Conservation (phyloP, 192 early-diverging fungal genomes). For the Phycomyces nitens region DNA sequence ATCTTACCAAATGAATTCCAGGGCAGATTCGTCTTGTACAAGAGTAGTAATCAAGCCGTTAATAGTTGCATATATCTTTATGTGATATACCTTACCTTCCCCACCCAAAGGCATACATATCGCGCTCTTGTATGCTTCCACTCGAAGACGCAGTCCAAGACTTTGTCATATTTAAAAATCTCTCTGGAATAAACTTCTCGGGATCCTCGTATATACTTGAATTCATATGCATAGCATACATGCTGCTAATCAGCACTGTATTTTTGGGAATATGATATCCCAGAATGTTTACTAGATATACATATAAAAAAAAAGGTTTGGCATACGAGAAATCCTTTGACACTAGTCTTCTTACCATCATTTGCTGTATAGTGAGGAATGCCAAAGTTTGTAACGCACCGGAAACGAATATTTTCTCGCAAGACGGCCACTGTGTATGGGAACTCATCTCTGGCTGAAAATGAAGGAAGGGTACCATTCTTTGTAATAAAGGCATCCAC, state of each 20-base stretch:
- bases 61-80: not conserved
- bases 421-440: conserved; percentile 19
- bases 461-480: not conserved
- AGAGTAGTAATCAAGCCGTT: not conserved
- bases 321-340: too few relatives aligned
- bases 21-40: not conserved
- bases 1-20: not conserved
- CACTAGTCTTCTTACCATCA: conserved; percentile 10
- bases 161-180: conserved; percentile 12
- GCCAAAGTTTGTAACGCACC: conserved; percentile 5
- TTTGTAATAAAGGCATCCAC: conserved; percentile 2
- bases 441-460: not conserved
- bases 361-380: conserved; percentile 11
- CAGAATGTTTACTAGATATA: conserved; percentile 26
- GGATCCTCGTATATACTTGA: conserved; percentile 24
- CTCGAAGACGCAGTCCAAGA: conserved; percentile 2
- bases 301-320: conserved; percentile 24
- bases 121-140: conserved; percentile 8
- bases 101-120: conserved; percentile 21
- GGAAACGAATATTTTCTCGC: conserved; percentile 8
- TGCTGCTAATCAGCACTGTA: conserved; percentile 40
- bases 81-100: conserved; percentile 7
- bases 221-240: conserved; percentile 44
- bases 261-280: not conserved
- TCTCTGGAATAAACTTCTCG: conserved; percentile 45